Evolutionary conservation across 495 filamentous ascomycete species (phyloP).

Genomic region (Aspergillus baeticus): DNA sequence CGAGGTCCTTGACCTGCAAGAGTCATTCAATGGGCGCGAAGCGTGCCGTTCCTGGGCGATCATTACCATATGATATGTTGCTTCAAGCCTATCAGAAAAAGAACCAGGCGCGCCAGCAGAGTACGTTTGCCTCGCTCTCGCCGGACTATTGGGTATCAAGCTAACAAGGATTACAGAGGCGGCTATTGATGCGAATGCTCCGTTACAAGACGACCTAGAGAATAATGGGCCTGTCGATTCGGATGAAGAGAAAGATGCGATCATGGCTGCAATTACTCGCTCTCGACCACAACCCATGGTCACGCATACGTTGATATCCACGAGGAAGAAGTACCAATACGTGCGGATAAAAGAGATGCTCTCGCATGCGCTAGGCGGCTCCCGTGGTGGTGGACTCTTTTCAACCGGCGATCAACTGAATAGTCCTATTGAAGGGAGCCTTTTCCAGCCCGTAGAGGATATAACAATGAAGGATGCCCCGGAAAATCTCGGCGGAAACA

Average conservation of each 20-base stretch:
- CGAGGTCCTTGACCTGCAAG: slow-evolving; percentile 92
- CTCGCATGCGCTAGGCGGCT: slow-evolving; percentile 63
- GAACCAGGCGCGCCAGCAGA: slow-evolving; percentile 96
- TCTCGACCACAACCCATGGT: slow-evolving; percentile 73
- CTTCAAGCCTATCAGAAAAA: slow-evolving; percentile 96
- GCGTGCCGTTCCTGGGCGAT: slow-evolving; percentile 82
- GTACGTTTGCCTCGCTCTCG: slow-evolving; percentile 44
- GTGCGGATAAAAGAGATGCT: slow-evolving; percentile 90
- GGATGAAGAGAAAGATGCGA: slow-evolving; percentile 85
- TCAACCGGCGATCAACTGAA: slow-evolving; percentile 37
- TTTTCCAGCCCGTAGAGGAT: slow-evolving; percentile 36
- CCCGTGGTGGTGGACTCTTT: slow-evolving; percentile 45
- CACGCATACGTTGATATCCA: slow-evolving; percentile 63
- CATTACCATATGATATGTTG: slow-evolving; percentile 91
- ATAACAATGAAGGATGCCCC: slow-evolving; percentile 17
- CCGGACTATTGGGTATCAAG: neutral
- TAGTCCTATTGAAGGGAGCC: slow-evolving; percentile 27
- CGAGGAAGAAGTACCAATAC: slow-evolving; percentile 72
- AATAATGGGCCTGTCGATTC: slow-evolving; percentile 79
- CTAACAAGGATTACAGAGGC: slow-evolving; percentile 58
- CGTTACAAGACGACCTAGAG: slow-evolving; percentile 79
- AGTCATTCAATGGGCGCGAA: slow-evolving; percentile 97
- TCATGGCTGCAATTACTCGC: slow-evolving; percentile 79
- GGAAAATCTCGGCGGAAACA: slow-evolving; percentile 14
- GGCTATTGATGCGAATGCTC: slow-evolving; percentile 89